Evolutionary conservation across 306 rosid species (phyloP), one percentile per base, ranked within the genome.

Genomic region (Dalbergia cultrata): DNA sequence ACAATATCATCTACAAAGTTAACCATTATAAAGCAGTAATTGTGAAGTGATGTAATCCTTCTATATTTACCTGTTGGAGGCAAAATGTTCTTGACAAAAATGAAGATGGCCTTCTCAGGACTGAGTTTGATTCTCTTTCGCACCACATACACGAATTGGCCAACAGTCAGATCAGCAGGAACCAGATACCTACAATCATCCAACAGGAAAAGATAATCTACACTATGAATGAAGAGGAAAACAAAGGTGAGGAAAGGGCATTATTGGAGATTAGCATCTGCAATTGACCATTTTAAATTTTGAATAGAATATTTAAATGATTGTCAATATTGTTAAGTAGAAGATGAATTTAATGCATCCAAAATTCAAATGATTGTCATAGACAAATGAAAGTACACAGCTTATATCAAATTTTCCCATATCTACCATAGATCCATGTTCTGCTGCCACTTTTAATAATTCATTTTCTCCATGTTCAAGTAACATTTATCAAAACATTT

Each of bases 61-160:
- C 16, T 16, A 26, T 62, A 87, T 54, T 80, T 78, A 93, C 97
- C 97, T 67, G 94, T 93, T 11, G 97, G 94, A 44, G 97, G 97
- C 70, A 93, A 77, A 70, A 91, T 84, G 87, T 88, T 91, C 84
- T 93, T 93, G 70, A 93, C 94, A 81, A 93, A 93, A 67, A 93
- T 89, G 79, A 93, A 93, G 72, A 93, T 93, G 57, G 97, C 97
- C 86, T 93, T 93, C 89, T 93, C 97, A 0, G 97, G 92, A 54
- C 93, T 87, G 67, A 93, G 91, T 72, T 88, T 93, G 78, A 93
- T 93, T 83, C 97, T 89, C 88, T 93, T 93, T 21, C 97, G 89
- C 47, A 93, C 97, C 77, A 93, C 97, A 68, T 91, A 93, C 69
- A 93, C 97, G 77, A 93, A 93, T 83, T 92, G 97, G 52, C 97